Evolutionary conservation across 1,284 basidiomycete species (phyloP), one percentile per base, ranked within the genome.

Genomic region (Gomphus sp.): DNA sequence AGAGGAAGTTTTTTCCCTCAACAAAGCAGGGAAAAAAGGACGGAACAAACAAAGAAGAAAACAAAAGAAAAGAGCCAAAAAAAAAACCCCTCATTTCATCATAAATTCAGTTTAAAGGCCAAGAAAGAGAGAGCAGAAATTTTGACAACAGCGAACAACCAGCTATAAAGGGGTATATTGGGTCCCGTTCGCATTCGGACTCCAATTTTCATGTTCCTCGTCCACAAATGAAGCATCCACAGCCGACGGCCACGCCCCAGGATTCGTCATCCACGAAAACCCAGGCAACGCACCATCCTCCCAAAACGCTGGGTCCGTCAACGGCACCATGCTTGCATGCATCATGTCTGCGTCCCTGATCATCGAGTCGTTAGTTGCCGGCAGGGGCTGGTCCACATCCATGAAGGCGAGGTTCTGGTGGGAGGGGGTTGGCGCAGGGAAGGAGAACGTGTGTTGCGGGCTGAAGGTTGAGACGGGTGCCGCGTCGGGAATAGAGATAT

Each of bases 291-390:
- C 31, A 2, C 14, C 22, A 34, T 52, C 36, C 14, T 58, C 56
- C 56, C 56, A 58, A 16, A 52, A 58, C 37, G 37, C 1, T 2
- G 56, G 56, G 28, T 58, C 56, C 39, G 39, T 34, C 9, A 58
- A 31, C 22, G 49, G n/a, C 11, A 36, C 39, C 49, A 58, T 39
- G 45, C 56, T 58, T 5, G 37, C 6, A 1, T 44, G n/a, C 39
- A 51, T 52, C 18, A 25, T 3, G 1, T 50, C 48, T 28, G 12
- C 28, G n/a, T n/a, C n/a, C n/a, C n/a, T n/a, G n/a, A n/a, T n/a
- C n/a, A n/a, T n/a, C n/a, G n/a, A n/a, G n/a, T n/a, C n/a, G n/a
- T n/a, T n/a, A n/a, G n/a, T n/a, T 1, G 53, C n/a, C 18, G 54
- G 43, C 25, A 56, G 41, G 3, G 56, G 56, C 10, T 22, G 48